A percentile compares a stretch with the other conserved stretches of the same genome.
phyloP scores from a whole-genome alignment of 768 basidiomycete genomes.

The Dacryopinax primogenitus region DNA sequence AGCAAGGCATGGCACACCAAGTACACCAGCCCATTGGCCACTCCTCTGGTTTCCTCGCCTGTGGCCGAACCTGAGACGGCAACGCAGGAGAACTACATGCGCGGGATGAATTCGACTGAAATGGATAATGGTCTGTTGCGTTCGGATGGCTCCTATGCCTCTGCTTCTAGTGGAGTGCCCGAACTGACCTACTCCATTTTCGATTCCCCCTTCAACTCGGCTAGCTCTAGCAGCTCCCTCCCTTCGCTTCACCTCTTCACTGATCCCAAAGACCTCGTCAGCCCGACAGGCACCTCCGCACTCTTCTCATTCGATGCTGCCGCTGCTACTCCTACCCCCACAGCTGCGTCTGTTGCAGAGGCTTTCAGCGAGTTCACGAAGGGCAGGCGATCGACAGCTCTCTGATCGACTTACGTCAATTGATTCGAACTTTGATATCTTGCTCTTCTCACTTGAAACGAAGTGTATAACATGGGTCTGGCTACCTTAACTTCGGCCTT shows the following conservation, averaged over 20 bases:
- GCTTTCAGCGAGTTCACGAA: slow-evolving; percentile 8
- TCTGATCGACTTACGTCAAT: background rate
- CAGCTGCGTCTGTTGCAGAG: background rate
- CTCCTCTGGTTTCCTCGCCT: background rate
- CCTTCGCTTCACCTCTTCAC: slow-evolving; percentile 5
- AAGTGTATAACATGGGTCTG: slow-evolving; percentile 5
- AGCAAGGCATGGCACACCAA: background rate
- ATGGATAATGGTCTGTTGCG: background rate
- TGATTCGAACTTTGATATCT: background rate
- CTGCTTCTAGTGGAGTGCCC: background rate
- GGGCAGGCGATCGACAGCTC: background rate
- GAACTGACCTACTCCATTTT: slow-evolving; percentile 1
- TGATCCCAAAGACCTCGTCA: slow-evolving; percentile 1
- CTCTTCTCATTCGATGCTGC: slow-evolving; percentile 3
- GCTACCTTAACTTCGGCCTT: background rate
- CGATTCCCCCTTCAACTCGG: background rate
- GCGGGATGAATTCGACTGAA: background rate
- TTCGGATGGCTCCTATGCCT: background rate
- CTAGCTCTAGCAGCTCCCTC: slow-evolving; percentile 1
- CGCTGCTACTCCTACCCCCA: background rate
- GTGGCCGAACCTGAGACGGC: slow-evolving; percentile 1
- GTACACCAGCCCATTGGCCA: background rate
- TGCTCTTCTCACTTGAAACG: background rate
- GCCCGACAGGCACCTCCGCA: slow-evolving; percentile 1
- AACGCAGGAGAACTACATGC: background rate